Percentiles rank a stretch among this genome's conserved stretches.
Conservation (phyloP, 129 eudicot species). For the Flaveria robusta region DNA sequence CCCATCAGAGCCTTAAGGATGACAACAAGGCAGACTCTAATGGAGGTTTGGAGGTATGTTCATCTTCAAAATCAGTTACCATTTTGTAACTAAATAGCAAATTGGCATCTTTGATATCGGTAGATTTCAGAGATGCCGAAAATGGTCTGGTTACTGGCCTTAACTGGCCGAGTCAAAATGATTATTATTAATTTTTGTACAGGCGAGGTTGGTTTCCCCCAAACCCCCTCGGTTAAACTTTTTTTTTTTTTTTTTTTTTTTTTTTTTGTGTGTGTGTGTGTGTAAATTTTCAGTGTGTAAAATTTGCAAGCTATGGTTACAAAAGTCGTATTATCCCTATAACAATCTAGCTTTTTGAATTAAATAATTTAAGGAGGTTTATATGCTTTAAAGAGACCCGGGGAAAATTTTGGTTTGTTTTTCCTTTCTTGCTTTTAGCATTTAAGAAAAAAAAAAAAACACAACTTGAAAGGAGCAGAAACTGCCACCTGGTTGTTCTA, state of each 20-base stretch:
- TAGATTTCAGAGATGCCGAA: neutral
- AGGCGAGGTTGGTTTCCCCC: neutral
- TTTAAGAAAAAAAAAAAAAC: neutral
- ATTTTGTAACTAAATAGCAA: neutral
- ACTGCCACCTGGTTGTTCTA: neutral
- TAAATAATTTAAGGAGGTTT: neutral
- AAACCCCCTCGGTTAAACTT: neutral
- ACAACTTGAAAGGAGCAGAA: neutral
- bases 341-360: neutral
- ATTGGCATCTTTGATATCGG: neutral
- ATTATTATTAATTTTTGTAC: neutral
- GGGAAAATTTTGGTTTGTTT: neutral
- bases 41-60: constrained; percentile 91
- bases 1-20: constrained; percentile 81
- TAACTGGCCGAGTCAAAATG: neutral
- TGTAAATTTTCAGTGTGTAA: neutral
- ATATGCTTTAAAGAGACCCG: neutral
- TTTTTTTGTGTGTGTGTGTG: no score
- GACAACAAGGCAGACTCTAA: constrained; percentile 85
- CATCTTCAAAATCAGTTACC: neutral
- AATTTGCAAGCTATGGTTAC: neutral
- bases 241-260: neutral
- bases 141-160: neutral
- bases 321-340: neutral
- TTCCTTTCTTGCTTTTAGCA: neutral